Conservation (phyloP, 805 yeast genomes). For the Yamadazyma endophytica region DNA sequence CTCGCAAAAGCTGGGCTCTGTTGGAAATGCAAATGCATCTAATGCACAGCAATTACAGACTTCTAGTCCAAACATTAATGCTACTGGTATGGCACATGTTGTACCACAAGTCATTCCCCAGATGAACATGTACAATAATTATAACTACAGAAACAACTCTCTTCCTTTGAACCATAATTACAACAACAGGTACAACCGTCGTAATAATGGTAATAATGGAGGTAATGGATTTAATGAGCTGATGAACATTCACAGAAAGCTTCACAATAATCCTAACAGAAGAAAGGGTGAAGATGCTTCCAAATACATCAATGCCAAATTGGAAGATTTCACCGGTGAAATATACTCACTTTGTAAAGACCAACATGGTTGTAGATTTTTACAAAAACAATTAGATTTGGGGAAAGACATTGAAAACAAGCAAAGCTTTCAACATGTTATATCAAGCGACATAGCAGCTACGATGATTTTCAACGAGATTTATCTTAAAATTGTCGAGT, state of each 20-base stretch:
- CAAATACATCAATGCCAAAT: slow-evolving; percentile 60
- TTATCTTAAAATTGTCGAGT: slow-evolving; percentile 68
- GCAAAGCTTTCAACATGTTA: slow-evolving; percentile 4
- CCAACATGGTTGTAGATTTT: slow-evolving; percentile 93
- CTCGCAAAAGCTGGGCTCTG: no score
- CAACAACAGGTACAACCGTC: slow-evolving; percentile 11
- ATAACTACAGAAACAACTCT: no score
- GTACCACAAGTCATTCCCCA: no score
- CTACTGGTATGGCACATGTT: no score
- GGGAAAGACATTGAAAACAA: slow-evolving; percentile 34
- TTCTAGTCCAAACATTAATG: no score
- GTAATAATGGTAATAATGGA: slow-evolving; percentile 6
- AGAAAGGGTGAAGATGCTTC: slow-evolving; percentile 65
- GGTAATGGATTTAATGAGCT: slow-evolving; percentile 12
- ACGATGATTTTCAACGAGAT: slow-evolving; percentile 79
- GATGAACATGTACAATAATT: no score
- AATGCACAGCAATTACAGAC: no score
- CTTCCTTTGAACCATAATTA: slow-evolving; percentile 9
- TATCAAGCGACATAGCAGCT: slow-evolving; percentile 48
- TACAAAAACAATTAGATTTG: slow-evolving; percentile 80
- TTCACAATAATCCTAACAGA: slow-evolving; percentile 24
- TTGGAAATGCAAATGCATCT: no score
- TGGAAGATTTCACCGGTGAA: slow-evolving; percentile 67
- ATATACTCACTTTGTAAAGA: slow-evolving; percentile 84
- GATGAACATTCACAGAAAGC: slow-evolving; percentile 42